phyloP scores from a whole-genome alignment of 2,329 filamentous ascomycete species.

The Emmonsiellopsis sp. region DNA sequence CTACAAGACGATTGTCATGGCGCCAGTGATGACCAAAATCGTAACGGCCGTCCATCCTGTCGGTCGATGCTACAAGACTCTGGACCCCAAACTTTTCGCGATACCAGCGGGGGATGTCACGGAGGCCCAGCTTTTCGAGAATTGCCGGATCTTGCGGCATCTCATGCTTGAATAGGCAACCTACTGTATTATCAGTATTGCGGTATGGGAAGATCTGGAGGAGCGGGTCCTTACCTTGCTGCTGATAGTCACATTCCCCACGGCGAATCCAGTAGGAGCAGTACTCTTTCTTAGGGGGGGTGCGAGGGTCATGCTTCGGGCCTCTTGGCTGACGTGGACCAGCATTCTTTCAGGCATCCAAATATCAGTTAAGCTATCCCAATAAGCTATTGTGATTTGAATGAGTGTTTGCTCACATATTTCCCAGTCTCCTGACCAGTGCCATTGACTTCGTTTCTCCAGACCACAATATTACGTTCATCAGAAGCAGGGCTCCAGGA shows the following conservation, averaged over 20 bases:
- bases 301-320: not conserved
- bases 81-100: slow-evolving; percentile 34
- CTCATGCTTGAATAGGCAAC: slow-evolving; percentile 82
- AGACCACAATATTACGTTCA: not conserved
- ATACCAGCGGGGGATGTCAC: slow-evolving; percentile 47
- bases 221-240: slow-evolving; percentile 46
- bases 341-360: not conserved
- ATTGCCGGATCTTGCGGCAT: slow-evolving; percentile 65
- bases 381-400: not conserved
- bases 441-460: not conserved
- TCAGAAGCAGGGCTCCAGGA: not conserved
- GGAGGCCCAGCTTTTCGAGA: slow-evolving; percentile 60
- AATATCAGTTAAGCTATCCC: not conserved
- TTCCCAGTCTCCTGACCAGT: not conserved
- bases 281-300: slow-evolving; percentile 11
- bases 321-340: not conserved
- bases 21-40: slow-evolving; percentile 1
- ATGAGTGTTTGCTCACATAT: not conserved
- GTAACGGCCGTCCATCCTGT: not conserved
- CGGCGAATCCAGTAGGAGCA: slow-evolving; percentile 76
- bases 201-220: not conserved
- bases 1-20: not conserved
- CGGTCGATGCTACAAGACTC: not conserved
- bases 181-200: slow-evolving; percentile 14
- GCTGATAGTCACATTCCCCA: slow-evolving; percentile 73